A percentile compares a stretch with the other conserved stretches of the same genome.
Evolutionary conservation across 2,329 filamentous ascomycete species (phyloP).

Genomic region (Cytospora schulzeri): DNA sequence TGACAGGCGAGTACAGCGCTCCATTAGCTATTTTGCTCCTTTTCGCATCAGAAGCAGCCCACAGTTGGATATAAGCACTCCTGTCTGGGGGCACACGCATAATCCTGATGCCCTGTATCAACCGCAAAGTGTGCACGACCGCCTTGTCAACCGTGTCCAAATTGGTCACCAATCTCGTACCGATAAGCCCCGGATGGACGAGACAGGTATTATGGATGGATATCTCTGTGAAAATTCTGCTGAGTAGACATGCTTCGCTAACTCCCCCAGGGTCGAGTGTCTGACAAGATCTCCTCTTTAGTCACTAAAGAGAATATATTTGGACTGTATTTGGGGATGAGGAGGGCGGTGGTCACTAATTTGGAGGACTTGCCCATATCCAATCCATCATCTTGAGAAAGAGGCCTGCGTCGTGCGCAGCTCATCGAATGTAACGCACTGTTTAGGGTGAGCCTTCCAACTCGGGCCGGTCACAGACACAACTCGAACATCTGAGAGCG

Average conservation of each 20-base stretch:
- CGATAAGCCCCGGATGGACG: constrained; percentile 35
- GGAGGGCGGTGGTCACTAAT: too few relatives aligned
- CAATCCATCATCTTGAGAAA: constrained; percentile 29
- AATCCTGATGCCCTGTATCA: constrained; percentile 25
- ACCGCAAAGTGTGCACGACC: constrained; percentile 28
- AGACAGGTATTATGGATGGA: constrained; percentile 32
- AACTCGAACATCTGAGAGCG: constrained; percentile 34
- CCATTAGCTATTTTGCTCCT: constrained; percentile 37
- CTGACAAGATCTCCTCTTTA: constrained; percentile 37
- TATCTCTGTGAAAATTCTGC: constrained; percentile 33
- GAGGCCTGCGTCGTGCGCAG: constrained; percentile 32
- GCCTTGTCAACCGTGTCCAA: constrained; percentile 25
- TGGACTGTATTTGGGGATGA: too few relatives aligned
- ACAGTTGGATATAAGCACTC: constrained; percentile 45
- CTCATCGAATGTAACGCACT: constrained; percentile 33
- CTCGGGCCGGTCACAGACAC: constrained; percentile 32
- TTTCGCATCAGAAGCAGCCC: constrained; percentile 39
- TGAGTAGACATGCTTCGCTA: constrained; percentile 36
- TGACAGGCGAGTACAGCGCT: constrained; percentile 43
- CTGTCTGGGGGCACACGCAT: constrained; percentile 35
- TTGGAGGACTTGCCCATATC: constrained; percentile 32
- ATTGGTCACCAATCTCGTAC: constrained; percentile 33
- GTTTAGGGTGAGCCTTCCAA: constrained; percentile 30
- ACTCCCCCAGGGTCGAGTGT: constrained; percentile 36
- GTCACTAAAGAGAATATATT: too few relatives aligned